phyloP scores from a whole-genome alignment of 352 stramenopile species.

The Phytophthora boehmeriae region DNA sequence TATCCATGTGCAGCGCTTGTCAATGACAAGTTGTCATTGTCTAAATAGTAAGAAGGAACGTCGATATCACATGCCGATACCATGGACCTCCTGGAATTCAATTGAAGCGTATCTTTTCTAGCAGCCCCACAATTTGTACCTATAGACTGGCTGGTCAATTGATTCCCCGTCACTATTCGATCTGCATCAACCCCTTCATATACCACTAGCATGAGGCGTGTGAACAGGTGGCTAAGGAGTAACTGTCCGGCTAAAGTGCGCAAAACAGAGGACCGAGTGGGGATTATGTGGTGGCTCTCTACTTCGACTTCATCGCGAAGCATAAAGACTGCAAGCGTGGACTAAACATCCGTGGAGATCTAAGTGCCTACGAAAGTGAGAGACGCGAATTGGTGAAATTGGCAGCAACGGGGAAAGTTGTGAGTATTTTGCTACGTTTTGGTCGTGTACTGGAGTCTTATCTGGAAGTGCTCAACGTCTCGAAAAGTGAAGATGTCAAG shows the following conservation, averaged over 20 bases:
- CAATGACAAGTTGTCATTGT: too few relatives aligned
- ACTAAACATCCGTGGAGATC: slow-evolving; percentile 11
- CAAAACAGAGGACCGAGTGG: slow-evolving; percentile 20
- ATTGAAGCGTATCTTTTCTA: too few relatives aligned
- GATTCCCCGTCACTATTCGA: background rate
- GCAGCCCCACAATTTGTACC: too few relatives aligned
- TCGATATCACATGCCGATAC: too few relatives aligned
- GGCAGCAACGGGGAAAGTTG: slow-evolving; percentile 16
- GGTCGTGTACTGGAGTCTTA: slow-evolving; percentile 21
- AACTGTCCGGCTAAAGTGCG: slow-evolving; percentile 14
- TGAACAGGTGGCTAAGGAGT: slow-evolving; percentile 18
- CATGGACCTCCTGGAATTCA: too few relatives aligned
- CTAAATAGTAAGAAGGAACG: too few relatives aligned
- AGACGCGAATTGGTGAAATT: slow-evolving; percentile 22
- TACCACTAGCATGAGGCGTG: background rate
- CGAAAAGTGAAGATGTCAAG: slow-evolving; percentile 17
- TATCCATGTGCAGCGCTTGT: too few relatives aligned
- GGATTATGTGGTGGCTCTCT: slow-evolving; percentile 29
- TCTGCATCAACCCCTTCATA: background rate
- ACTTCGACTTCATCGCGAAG: slow-evolving; percentile 12
- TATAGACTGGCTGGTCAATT: too few relatives aligned
- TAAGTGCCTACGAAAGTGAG: slow-evolving; percentile 25
- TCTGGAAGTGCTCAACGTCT: slow-evolving; percentile 16
- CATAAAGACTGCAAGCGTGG: slow-evolving; percentile 10
- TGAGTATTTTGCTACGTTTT: slow-evolving; percentile 20